Evolutionary conservation across 805 yeast genomes (phyloP), one percentile per base, ranked within the genome.

Genomic region (Yarrowia bubula): DNA sequence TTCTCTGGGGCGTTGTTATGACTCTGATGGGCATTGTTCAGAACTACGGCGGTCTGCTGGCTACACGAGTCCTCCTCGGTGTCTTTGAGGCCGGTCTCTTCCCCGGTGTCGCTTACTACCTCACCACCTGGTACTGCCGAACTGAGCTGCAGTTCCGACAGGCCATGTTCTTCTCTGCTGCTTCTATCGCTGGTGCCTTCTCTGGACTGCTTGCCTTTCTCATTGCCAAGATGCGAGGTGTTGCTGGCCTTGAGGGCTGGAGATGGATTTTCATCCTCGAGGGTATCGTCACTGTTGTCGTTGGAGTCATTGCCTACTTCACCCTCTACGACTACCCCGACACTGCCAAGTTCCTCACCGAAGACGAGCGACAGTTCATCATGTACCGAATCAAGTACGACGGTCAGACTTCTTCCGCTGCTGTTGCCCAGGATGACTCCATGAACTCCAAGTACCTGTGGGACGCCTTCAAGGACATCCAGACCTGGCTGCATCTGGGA

Each of bases 261-360:
- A 77, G 82, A 70, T 83, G 81, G 76, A 74, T 83, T 31, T 83
- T 76, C 67, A 77, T 83, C 7, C 75, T 83, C 31, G 86, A 83
- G 71, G 84, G 86, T 46, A 72, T 73, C 15, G 79, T 78, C 61
- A 76, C 76, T 15, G 71, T 67, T n/a, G 69, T 70, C 10, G 69
- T 72, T 18, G 78, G 75, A 64, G 67, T 66, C 46, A 67, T 62
- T 70, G 76, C 69, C 42, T 77, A 66, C 67, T 78, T 66, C 68
- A 73, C 72, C 41, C 73, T 73, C 38, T 82, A 84, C 11, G 79
- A 79, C 66, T 78, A 79, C 71, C 88, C 89, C 17, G 89, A 86
- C 74, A 80, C 83, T 67, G 81, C 84, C 28, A 76, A 71, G 74
- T 83, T 82, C 67, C 73, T 82, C 43, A 75, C 73, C n/a, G 78